Evolutionary conservation across 768 basidiomycete genomes (phyloP).

Genomic region (Wakefieldia striispora): DNA sequence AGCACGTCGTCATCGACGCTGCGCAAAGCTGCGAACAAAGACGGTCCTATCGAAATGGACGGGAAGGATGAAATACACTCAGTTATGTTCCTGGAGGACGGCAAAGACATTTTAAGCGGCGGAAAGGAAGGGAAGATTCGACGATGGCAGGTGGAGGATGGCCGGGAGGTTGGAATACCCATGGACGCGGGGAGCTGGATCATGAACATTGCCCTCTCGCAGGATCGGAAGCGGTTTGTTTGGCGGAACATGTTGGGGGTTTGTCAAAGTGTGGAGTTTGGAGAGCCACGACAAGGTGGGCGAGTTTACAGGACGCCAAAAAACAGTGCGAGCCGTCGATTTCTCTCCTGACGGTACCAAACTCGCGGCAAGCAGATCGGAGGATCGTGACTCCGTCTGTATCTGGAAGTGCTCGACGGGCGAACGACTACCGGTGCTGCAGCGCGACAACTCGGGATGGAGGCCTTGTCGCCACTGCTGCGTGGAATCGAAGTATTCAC

Average conservation of each 20-base stretch:
- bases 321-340: not conserved
- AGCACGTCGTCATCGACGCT: too few species aligned
- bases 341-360: not conserved
- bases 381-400: not conserved
- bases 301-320: not conserved
- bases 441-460: not conserved
- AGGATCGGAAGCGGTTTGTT: conserved; percentile 8
- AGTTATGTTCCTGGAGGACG: not conserved
- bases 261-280: conserved; percentile 2
- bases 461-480: not conserved
- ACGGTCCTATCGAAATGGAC: not conserved
- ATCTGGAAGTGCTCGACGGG: not conserved
- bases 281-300: not conserved
- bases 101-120: conserved; percentile 1
- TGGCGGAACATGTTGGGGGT: not conserved
- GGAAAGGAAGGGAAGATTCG: not conserved
- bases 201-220: not conserved
- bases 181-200: not conserved
- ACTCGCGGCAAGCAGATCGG: not conserved
- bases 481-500: not conserved
- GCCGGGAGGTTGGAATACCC: not conserved
- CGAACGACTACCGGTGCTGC: not conserved
- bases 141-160: conserved; percentile 4
- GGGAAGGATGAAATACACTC: not conserved
- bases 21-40: too few species aligned